Evolutionary conservation across 2,329 filamentous ascomycete genomes (phyloP).

Genomic region (Metarhizium robertsii): DNA sequence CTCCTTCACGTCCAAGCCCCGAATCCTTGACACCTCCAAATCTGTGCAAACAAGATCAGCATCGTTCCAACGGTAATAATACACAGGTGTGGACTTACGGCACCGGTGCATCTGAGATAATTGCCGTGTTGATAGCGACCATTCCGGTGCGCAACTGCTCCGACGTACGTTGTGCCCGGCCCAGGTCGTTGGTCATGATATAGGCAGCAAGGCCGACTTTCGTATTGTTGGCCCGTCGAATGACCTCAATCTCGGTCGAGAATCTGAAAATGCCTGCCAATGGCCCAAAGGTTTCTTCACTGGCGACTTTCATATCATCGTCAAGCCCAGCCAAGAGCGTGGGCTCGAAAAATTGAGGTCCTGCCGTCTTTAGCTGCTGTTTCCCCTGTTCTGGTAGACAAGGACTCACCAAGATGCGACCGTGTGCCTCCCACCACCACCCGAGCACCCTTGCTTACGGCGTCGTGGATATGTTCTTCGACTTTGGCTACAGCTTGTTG

Average conservation of each 20-base stretch:
- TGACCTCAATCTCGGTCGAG: conserved; percentile 75
- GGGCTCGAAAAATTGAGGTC: conserved; percentile 73
- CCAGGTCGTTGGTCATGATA: conserved; percentile 66
- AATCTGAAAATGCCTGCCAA: conserved; percentile 87
- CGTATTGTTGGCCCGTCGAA: background rate
- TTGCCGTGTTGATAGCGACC: conserved; percentile 68
- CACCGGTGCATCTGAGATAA: no score
- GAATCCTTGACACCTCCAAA: background rate
- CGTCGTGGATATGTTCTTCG: conserved; percentile 69
- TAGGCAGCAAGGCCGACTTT: conserved; percentile 62
- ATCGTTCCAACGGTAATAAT: no score
- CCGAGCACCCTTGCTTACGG: conserved; percentile 64
- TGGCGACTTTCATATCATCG: conserved; percentile 69
- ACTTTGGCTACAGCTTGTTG: conserved; percentile 72
- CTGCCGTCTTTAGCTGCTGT: no score
- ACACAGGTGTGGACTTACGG: no score
- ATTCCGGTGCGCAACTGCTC: conserved; percentile 74
- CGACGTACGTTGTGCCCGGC: conserved; percentile 50
- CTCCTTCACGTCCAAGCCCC: background rate
- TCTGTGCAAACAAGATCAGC: no score
- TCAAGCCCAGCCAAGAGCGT: conserved; percentile 86
- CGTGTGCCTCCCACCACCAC: conserved; percentile 57
- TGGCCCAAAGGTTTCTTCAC: conserved; percentile 92
- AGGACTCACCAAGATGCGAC: conserved; percentile 23
- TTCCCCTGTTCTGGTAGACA: conserved; percentile 60